Evolutionary conservation across 1,139 yeast species (phyloP), one percentile per base, ranked within the genome.

Genomic region (Meyerozyma carpophila): DNA sequence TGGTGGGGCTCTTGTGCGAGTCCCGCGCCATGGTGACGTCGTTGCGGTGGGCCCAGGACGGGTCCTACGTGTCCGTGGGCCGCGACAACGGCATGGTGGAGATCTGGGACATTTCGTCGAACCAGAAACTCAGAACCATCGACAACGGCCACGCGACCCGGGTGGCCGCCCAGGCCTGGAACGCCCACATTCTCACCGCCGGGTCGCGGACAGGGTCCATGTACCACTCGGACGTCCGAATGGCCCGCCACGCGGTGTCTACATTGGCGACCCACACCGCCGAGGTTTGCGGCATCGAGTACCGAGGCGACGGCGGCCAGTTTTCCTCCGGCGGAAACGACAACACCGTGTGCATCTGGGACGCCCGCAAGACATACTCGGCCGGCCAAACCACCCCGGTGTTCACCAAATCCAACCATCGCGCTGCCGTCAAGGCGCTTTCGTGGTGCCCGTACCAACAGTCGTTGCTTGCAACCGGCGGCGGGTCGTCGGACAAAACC

Each of bases 241-340:
- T 89, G 11, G 86, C 94, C 31, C 72, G 81, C 45, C 98, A 93
- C 65, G 73, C 85, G 37, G 81, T 84, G 1, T 72, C 80, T 60
- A 74, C 73, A 46, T 75, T 79, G 47, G 58, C 59, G 39, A 53
- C 66, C 9, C 98, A 93, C 59, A 69, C 76, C 46, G 96, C 95
- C 3, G 98, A 93, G 65, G 84, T 93, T 26, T 93, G 98, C 67
- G 98, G 98, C 1, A 70, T 93, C 32, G 86, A 85, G 53, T 93
- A 95, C 80, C 77, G 93, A 48, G 56, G 69, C 4, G 98, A 91
- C 60, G 97, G 97, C 2, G 69, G 77, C 48, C 95, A 88, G 59
- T 73, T 91, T 50, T 95, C 95, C 1, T 81, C 91, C 9, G 98
- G 98, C 11, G 97, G 98, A 27, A 93, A 93, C 61, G 98, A 93